These are phyloP conservation scores for Suillus decipiens DNA, from an alignment of 768 basidiomycete species.

Conservation along the genomic window DNA sequence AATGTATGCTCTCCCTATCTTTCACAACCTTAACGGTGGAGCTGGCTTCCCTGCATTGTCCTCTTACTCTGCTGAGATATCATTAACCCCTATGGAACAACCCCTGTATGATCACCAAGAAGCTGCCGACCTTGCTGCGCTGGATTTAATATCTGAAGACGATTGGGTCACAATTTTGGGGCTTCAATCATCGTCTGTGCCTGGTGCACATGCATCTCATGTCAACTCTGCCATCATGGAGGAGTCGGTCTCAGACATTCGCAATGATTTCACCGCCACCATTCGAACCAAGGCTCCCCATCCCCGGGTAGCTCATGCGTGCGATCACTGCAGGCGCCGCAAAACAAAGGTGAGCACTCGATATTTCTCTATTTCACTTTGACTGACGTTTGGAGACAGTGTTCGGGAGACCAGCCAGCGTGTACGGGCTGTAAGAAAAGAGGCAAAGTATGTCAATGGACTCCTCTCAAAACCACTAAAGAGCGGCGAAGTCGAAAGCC, in stretches of 20 bases:
- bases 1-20: neutral
- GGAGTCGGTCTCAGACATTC: neutral
- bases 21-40: neutral
- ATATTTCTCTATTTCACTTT: neutral
- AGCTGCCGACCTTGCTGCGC: neutral
- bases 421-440: neutral
- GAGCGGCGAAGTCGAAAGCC: neutral
- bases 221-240: neutral
- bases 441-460: constrained; percentile 4
- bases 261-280: neutral
- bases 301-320: neutral
- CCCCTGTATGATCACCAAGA: neutral
- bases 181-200: neutral
- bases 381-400: neutral
- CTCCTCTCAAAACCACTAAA: neutral
- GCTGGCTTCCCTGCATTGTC: neutral
- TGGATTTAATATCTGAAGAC: neutral
- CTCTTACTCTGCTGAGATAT: neutral
- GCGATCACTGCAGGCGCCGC: neutral
- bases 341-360: constrained; percentile 1
- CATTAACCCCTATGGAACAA: neutral
- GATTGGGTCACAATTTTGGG: neutral
- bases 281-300: neutral
- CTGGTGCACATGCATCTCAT: neutral
- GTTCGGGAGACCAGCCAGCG: neutral